A percentile compares a stretch with the other conserved stretches of the same genome.
These are phyloP conservation scores for Paramecium tetraurelia DNA, from an alignment of 73 alveolate genomes.

Conservation along the genomic window DNA sequence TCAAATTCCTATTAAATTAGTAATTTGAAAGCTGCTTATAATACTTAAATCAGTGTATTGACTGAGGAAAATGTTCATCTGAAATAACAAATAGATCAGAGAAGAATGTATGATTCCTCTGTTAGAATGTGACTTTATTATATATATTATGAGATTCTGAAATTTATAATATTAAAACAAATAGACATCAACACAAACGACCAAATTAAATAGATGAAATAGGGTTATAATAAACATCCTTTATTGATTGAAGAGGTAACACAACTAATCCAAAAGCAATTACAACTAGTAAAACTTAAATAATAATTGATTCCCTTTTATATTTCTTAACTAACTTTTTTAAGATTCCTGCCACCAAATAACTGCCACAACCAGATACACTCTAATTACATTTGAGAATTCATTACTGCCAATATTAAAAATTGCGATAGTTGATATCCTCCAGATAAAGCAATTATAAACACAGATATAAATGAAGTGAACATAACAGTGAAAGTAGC, in stretches of 20 bases:
- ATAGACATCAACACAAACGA: not conserved
- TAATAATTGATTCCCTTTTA: conserved; percentile 10
- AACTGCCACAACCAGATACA: conserved; percentile 30
- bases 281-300: not conserved
- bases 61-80: not conserved
- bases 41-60: conserved; percentile 17
- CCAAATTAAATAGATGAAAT: not conserved
- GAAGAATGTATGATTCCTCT: conserved; percentile 1
- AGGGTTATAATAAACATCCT: not conserved
- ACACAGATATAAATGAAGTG: conserved; percentile 63
- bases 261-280: conserved; percentile 26
- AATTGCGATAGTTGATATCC: not conserved
- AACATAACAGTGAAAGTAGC: conserved; percentile 77
- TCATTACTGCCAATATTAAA: not conserved
- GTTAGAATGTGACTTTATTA: conserved; percentile 3
- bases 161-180: not conserved
- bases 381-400: not conserved
- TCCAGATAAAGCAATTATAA: conserved; percentile 1
- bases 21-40: conserved; percentile 8
- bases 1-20: conserved; percentile 20
- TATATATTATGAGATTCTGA: not conserved
- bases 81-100: not conserved
- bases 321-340: not conserved
- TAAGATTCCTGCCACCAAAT: conserved; percentile 16
- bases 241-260: not conserved